Evolutionary conservation across 345 rosid genomes (phyloP), one percentile per base, ranked within the genome.

Genomic region (Arabis alpina): DNA sequence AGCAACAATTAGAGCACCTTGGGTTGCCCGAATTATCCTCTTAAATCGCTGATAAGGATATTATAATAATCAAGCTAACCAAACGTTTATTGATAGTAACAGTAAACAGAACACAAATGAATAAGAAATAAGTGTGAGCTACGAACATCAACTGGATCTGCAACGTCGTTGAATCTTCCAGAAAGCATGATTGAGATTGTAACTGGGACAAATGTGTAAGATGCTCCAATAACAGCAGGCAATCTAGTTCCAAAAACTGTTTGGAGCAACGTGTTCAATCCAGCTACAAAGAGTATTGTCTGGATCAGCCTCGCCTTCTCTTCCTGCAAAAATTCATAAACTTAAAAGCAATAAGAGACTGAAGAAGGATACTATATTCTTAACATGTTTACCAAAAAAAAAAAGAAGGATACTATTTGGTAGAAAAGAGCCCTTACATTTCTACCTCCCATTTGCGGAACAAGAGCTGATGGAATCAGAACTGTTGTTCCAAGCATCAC

Each of bases 361-460:
- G 64, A 40, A 48, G 16, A 56, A 34, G 37, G 23, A 25, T 15
- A 13, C 10, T 19, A n/a, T 11, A 19, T 19, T 19, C 23, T 19
- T 19, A 19, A 19, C 23, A 19, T 19, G 23, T 19, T 19, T 19
- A 19, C 23, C 23, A 19, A 19, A 19, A 19, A 19, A 19, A 19
- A 48, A 27, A 56, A 48, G 16, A 56, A 34, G 37, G 23, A 25
- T 15, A 13, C 10, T 19, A n/a, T 11, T 47, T 4, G 4, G 5
- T 24, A 58, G 45, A 8, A 45, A 66, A n/a, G 25, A 13, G 73
- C 7, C 7, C 91, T 84, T 85, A 94, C 99, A 80, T 89, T 89
- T 88, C 97, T 81, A 71, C 99, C 99, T 63, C 99, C 99, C 99
- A 94, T 94, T 79, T 90, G 99, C 4, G 99, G 99, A 65, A 94